These are phyloP conservation scores for Zygotorulaspora florentina DNA, from an alignment of 805 yeast species.

Conservation along the genomic window DNA sequence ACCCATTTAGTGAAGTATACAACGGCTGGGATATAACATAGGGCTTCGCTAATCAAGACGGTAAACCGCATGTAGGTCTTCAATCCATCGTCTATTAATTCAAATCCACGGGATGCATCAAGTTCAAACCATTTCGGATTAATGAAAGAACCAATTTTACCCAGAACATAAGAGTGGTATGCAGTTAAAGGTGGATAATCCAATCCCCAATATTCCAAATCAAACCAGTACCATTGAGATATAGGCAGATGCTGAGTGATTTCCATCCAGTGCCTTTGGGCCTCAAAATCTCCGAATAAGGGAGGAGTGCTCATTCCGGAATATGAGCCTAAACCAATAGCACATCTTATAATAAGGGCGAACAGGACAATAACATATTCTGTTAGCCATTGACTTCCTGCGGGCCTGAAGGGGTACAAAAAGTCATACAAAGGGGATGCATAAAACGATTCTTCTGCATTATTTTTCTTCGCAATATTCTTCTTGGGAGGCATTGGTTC, in stretches of 20 bases:
- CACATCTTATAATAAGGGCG: conserved; percentile 72
- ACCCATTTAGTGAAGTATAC: conserved; percentile 65
- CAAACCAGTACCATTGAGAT: conserved; percentile 81
- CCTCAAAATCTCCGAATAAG: conserved; percentile 93
- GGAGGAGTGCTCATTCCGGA: conserved; percentile 74
- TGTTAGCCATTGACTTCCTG: conserved; percentile 88
- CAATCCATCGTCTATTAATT: conserved; percentile 46
- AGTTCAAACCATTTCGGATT: conserved; percentile 74
- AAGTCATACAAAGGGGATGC: conserved; percentile 74
- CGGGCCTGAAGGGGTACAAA: conserved; percentile 70
- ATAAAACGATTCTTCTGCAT: conserved; percentile 35
- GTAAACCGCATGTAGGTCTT: conserved; percentile 84
- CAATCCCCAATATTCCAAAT: conserved; percentile 89
- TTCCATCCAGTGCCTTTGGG: conserved; percentile 98
- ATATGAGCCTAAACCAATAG: conserved; percentile 83
- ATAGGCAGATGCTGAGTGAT: conserved; percentile 74
- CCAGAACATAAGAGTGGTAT: conserved; percentile 79
- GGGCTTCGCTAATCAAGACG: conserved; percentile 67
- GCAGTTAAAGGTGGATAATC: conserved; percentile 98
- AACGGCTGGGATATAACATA: conserved; percentile 76
- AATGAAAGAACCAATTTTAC: conserved; percentile 62
- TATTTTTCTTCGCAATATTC: conserved; percentile 4
- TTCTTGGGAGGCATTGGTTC: conserved; percentile 1
- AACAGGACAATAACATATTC: conserved; percentile 68
- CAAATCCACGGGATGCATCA: conserved; percentile 70